Evolutionary conservation across 768 basidiomycete species (phyloP).

Genomic region (Trametes maxima): DNA sequence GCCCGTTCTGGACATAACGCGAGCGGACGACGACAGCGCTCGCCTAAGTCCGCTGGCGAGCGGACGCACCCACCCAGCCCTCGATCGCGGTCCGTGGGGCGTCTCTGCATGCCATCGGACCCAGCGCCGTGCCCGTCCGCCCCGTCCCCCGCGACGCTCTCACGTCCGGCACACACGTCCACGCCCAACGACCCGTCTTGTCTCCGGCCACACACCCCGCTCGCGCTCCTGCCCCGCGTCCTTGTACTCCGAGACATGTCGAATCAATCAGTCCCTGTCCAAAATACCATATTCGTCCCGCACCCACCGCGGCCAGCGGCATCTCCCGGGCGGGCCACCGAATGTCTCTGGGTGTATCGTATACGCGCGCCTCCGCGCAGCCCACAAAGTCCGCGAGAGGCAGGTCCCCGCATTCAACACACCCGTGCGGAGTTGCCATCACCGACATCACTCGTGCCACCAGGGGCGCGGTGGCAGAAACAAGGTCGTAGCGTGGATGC

Average conservation of each 20-base stretch:
- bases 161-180: not conserved
- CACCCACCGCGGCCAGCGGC: conserved; percentile 4
- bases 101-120: conserved; percentile 9
- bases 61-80: conserved; percentile 4
- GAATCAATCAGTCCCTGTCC: conserved; percentile 7
- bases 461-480: not conserved
- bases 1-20: conserved; percentile 3
- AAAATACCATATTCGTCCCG: not conserved
- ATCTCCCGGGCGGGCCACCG: not conserved
- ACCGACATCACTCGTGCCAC: conserved; percentile 2
- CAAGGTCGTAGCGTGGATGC: not conserved
- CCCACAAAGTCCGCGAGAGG: conserved; percentile 1
- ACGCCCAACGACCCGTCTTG: not conserved
- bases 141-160: not conserved
- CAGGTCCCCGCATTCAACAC: conserved; percentile 4
- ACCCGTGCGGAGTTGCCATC: not conserved
- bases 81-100: conserved; percentile 14
- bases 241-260: conserved; percentile 13
- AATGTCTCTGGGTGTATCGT: not conserved
- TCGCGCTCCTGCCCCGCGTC: not conserved
- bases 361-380: not conserved
- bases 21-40: not conserved
- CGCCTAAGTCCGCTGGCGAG: conserved; percentile 1
- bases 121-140: not conserved
- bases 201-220: not conserved